Percentiles rank a stretch among this genome's conserved stretches.
Conservation (phyloP, 805 yeast species). For the Kazachstania viticola region DNA sequence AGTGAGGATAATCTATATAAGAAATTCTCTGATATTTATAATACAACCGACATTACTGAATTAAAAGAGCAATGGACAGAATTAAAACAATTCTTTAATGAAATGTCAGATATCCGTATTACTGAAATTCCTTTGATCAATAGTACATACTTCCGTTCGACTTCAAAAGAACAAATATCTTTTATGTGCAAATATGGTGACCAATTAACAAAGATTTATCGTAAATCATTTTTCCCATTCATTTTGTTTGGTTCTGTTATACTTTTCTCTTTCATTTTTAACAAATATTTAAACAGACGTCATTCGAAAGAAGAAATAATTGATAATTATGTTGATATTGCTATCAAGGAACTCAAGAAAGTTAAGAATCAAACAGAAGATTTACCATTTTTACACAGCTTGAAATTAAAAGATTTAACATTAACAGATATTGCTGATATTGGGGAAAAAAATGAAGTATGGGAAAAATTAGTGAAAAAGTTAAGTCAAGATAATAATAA, state of each 20-base stretch:
- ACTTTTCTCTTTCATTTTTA: constrained; percentile 6
- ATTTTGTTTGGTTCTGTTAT: constrained; percentile 9
- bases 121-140: neutral
- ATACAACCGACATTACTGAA: too few relatives aligned
- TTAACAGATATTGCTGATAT: constrained; percentile 24
- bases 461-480: constrained; percentile 43
- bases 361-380: constrained; percentile 29
- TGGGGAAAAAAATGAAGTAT: constrained; percentile 32
- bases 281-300: constrained; percentile 27
- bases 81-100: neutral
- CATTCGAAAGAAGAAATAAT: constrained; percentile 31
- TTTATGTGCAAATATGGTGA: constrained; percentile 38
- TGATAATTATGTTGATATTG: constrained; percentile 19
- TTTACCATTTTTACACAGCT: constrained; percentile 46
- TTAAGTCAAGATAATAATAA: constrained; percentile 45
- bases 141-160: constrained; percentile 37
- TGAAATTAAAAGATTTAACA: constrained; percentile 55
- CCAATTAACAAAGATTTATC: neutral
- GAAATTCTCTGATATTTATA: constrained; percentile 32
- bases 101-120: neutral
- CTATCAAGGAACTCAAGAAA: constrained; percentile 35
- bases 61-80: constrained; percentile 37
- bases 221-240: too few relatives aligned
- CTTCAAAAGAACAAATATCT: constrained; percentile 46
- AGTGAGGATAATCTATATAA: constrained; percentile 35